phyloP scores from a whole-genome alignment of 208 protist genomes.

The Phytomonas francai region DNA sequence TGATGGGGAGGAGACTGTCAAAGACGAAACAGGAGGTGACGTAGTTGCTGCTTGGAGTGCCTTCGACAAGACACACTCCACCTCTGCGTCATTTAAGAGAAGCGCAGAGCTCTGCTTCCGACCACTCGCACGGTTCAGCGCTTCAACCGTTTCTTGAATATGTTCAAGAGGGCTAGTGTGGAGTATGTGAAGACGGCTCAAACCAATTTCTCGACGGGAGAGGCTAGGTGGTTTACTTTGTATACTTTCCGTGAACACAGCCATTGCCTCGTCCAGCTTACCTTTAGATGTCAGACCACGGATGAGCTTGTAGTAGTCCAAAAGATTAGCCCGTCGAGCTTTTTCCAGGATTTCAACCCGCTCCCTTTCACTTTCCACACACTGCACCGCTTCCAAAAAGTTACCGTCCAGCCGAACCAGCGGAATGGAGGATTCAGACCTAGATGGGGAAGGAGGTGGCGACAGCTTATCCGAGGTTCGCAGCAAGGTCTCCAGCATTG shows the following conservation, averaged over 20 bases:
- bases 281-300: conserved; percentile 37
- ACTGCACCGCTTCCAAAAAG: conserved; percentile 44
- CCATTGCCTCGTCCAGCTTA: conserved; percentile 29
- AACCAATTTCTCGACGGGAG: conserved; percentile 28
- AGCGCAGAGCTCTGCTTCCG: conserved; percentile 4
- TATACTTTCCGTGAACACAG: conserved; percentile 26
- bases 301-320: conserved; percentile 45
- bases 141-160: conserved; percentile 15
- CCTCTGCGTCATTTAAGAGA: conserved; percentile 32
- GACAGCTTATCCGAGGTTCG: background rate
- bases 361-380: conserved; percentile 14
- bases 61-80: conserved; percentile 53
- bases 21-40: background rate
- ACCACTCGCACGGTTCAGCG: conserved; percentile 16
- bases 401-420: conserved; percentile 45
- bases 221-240: conserved; percentile 9
- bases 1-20: too few relatives aligned
- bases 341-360: conserved; percentile 20
- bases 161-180: conserved; percentile 20
- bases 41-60: conserved; percentile 9
- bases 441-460: background rate
- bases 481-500: conserved; percentile 20
- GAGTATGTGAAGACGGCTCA: conserved; percentile 28
- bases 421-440: conserved; percentile 3
- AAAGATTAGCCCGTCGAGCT: conserved; percentile 19